A percentile compares a stretch with the other conserved stretches of the same genome.
phyloP scores from a whole-genome alignment of 2,329 filamentous ascomycete species.

The Trichoderma atrobrunneum region DNA sequence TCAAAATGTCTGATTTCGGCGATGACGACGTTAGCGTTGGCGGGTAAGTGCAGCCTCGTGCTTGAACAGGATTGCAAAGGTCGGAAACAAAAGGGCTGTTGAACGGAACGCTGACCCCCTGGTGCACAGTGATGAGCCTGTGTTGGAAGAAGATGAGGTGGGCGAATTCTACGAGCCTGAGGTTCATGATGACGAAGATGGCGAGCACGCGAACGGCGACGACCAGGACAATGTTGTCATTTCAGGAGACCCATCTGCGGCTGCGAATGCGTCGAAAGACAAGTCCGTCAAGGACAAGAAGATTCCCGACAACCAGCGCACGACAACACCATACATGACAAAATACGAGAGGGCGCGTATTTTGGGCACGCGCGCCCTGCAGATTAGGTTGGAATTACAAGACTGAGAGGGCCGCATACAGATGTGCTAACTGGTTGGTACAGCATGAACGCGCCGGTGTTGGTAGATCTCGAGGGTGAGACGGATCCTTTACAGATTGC shows the following conservation, averaged over 20 bases:
- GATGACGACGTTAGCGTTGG: slow-evolving; percentile 60
- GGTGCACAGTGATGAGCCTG: slow-evolving; percentile 61
- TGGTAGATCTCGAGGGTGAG: slow-evolving; percentile 95
- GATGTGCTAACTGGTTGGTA: slow-evolving; percentile 21
- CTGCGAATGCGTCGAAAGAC: slow-evolving; percentile 54
- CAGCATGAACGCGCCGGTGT: slow-evolving; percentile 95
- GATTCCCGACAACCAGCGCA: slow-evolving; percentile 82
- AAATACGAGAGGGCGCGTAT: slow-evolving; percentile 97
- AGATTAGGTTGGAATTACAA: slow-evolving; percentile 80
- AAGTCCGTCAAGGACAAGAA: slow-evolving; percentile 74
- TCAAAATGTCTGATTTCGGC: slow-evolving; percentile 70
- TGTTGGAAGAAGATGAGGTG: slow-evolving; percentile 68
- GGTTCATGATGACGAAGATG: slow-evolving; percentile 52
- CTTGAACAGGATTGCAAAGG: slow-evolving; percentile 22
- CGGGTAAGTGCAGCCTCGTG: slow-evolving; percentile 44
- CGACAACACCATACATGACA: slow-evolving; percentile 97
- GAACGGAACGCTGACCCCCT: background rate
- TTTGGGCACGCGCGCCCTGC: slow-evolving; percentile 85
- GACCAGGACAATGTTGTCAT: slow-evolving; percentile 60
- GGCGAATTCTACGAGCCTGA: slow-evolving; percentile 56
- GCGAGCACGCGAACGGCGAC: slow-evolving; percentile 51
- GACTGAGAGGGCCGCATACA: slow-evolving; percentile 5
- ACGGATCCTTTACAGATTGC: slow-evolving; percentile 97
- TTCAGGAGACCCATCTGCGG: slow-evolving; percentile 60
- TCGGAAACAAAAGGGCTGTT: background rate